A percentile compares a stretch with the other conserved stretches of the same genome.
Evolutionary conservation across 1,284 basidiomycete genomes (phyloP).

Genomic region (Sparassis latifolia): DNA sequence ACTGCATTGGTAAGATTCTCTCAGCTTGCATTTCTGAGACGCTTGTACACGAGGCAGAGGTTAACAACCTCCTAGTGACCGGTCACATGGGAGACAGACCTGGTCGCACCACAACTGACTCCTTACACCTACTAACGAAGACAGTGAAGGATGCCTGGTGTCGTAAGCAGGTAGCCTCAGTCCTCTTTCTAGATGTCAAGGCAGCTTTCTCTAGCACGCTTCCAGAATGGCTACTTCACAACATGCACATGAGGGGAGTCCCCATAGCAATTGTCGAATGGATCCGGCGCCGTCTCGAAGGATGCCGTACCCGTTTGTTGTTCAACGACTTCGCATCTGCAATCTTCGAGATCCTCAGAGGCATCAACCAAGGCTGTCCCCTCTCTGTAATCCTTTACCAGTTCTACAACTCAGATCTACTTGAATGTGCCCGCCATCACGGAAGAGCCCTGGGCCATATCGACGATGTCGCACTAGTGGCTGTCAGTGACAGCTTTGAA

Average conservation of each 20-base stretch:
- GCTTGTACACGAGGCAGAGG: slow-evolving; percentile 16
- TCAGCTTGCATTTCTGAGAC: slow-evolving; percentile 21
- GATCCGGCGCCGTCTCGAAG: slow-evolving; percentile 17
- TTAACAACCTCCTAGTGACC: slow-evolving; percentile 16
- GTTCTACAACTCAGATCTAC: slow-evolving; percentile 28
- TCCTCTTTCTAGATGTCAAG: slow-evolving; percentile 34
- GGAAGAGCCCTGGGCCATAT: slow-evolving; percentile 20
- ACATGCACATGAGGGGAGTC: slow-evolving; percentile 24
- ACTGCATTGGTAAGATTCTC: slow-evolving; percentile 29
- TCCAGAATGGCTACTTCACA: slow-evolving; percentile 24
- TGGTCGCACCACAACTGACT: slow-evolving; percentile 30
- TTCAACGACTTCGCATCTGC: slow-evolving; percentile 27
- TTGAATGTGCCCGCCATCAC: slow-evolving; percentile 9
- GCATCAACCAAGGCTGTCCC: slow-evolving; percentile 29
- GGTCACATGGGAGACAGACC: slow-evolving; percentile 30
- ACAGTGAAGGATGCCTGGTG: slow-evolving; percentile 30
- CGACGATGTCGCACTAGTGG: slow-evolving; percentile 22
- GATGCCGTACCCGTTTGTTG: slow-evolving; percentile 16
- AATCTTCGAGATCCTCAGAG: slow-evolving; percentile 18
- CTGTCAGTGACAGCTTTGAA: slow-evolving; percentile 9
- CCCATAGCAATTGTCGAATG: slow-evolving; percentile 20
- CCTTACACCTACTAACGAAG: slow-evolving; percentile 26
- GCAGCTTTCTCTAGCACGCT: slow-evolving; percentile 32
- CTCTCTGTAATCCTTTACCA: slow-evolving; percentile 25
- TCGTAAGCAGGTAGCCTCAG: slow-evolving; percentile 21